Percentiles rank a stretch among this genome's conserved stretches.
Conservation (phyloP, 2,329 filamentous ascomycete genomes). For the Penicillium sp. region DNA sequence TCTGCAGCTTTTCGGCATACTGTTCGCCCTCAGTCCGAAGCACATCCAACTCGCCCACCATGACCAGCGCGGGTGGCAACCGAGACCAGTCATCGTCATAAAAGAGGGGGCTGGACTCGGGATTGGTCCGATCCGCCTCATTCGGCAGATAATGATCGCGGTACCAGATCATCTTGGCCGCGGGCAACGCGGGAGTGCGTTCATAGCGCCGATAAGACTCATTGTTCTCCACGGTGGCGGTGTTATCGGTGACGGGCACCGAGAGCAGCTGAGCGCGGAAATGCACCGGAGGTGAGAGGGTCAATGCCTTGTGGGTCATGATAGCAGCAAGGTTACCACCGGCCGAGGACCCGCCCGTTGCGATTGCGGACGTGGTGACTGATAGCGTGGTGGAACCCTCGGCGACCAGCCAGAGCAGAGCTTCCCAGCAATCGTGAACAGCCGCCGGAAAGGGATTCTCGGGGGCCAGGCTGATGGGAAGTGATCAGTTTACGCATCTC, state of each 20-base stretch:
- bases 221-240: slow-evolving; percentile 45
- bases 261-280: slow-evolving; percentile 52
- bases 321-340: slow-evolving; percentile 52
- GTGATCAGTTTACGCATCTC: neutral
- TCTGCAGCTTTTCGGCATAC: slow-evolving; percentile 48
- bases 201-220: slow-evolving; percentile 51
- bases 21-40: slow-evolving; percentile 52
- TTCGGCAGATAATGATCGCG: slow-evolving; percentile 55
- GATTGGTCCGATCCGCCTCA: slow-evolving; percentile 43
- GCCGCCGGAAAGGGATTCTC: slow-evolving; percentile 56
- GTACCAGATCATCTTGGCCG: slow-evolving; percentile 59
- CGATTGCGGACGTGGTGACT: slow-evolving; percentile 45
- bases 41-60: slow-evolving; percentile 56
- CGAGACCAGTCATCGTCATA: slow-evolving; percentile 49
- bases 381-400: slow-evolving; percentile 35
- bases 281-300: slow-evolving; percentile 35
- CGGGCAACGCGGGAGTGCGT: slow-evolving; percentile 50
- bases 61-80: slow-evolving; percentile 50
- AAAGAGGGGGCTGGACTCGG: slow-evolving; percentile 54
- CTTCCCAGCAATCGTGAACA: slow-evolving; percentile 55
- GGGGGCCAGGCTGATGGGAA: slow-evolving; percentile 48
- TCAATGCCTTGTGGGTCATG: slow-evolving; percentile 50
- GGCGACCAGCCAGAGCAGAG: slow-evolving; percentile 47
- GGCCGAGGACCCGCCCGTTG: slow-evolving; percentile 51
- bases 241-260: slow-evolving; percentile 58